Evolutionary conservation across 2,329 filamentous ascomycete species (phyloP).

Genomic region (Penicillium polonicum): DNA sequence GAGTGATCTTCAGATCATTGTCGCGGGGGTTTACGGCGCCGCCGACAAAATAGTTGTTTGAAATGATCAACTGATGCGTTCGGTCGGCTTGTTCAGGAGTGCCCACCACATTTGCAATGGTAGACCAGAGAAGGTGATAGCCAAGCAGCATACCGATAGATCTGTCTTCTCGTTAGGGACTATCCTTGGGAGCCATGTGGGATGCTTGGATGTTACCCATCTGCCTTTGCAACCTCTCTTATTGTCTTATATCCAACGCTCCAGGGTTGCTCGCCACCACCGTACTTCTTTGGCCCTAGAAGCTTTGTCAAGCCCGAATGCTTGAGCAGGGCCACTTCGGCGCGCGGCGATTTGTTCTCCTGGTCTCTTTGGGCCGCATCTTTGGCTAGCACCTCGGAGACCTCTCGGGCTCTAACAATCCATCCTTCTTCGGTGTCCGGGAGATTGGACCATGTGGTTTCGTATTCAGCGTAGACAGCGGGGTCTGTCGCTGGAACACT

Average conservation of each 20-base stretch:
- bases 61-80: conserved; percentile 56
- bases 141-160: conserved; percentile 65
- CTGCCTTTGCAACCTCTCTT: conserved; percentile 62
- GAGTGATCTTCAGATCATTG: conserved; percentile 58
- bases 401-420: conserved; percentile 50
- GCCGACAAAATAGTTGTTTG: conserved; percentile 66
- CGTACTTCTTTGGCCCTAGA: conserved; percentile 51
- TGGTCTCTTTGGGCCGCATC: conserved; percentile 51
- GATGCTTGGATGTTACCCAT: conserved; percentile 50
- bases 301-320: conserved; percentile 52
- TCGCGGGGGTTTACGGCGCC: conserved; percentile 67
- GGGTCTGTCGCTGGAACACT: conserved; percentile 38
- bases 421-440: conserved; percentile 47
- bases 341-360: conserved; percentile 53
- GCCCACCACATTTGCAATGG: conserved; percentile 60
- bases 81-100: conserved; percentile 60
- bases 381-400: conserved; percentile 50
- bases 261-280: conserved; percentile 56
- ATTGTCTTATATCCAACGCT: conserved; percentile 59
- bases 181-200: neutral
- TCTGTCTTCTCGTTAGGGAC: conserved; percentile 25
- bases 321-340: conserved; percentile 54
- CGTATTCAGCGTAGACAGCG: conserved; percentile 41
- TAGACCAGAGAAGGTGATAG: conserved; percentile 65
- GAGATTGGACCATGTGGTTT: conserved; percentile 36